These are phyloP conservation scores for Dryas alaskensis DNA, from an alignment of 306 rosid genomes.

Conservation along the genomic window DNA sequence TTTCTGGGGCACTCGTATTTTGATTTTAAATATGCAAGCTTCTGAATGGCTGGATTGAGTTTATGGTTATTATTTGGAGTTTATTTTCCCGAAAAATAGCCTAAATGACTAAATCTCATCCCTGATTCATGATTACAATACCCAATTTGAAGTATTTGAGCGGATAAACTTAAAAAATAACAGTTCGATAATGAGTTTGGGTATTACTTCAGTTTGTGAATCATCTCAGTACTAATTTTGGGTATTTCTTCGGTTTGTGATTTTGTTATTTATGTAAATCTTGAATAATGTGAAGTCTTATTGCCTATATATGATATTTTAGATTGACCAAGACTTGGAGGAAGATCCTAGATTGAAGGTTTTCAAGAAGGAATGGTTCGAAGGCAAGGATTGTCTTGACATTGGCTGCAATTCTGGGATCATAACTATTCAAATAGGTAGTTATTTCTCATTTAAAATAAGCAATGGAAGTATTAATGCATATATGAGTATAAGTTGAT, in stretches of 20 bases:
- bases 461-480: background rate
- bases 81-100: background rate
- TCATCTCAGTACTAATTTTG: no score
- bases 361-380: conserved; percentile 77
- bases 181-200: background rate
- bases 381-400: conserved; percentile 85
- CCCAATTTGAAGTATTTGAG: background rate
- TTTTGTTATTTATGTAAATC: no score
- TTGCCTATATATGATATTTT: conserved; percentile 19
- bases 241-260: background rate
- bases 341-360: conserved; percentile 83
- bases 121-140: background rate
- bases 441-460: background rate
- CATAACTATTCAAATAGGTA: conserved; percentile 82
- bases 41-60: background rate
- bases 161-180: no score
- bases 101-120: background rate
- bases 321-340: conserved; percentile 61
- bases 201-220: background rate
- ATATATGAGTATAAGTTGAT: background rate
- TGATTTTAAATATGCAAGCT: background rate
- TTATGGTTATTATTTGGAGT: background rate
- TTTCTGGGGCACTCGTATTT: background rate
- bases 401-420: conserved; percentile 81
- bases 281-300: background rate